These are phyloP conservation scores for Prototheca cutis DNA, from an alignment of 163 green algal species.

Conservation along the genomic window DNA sequence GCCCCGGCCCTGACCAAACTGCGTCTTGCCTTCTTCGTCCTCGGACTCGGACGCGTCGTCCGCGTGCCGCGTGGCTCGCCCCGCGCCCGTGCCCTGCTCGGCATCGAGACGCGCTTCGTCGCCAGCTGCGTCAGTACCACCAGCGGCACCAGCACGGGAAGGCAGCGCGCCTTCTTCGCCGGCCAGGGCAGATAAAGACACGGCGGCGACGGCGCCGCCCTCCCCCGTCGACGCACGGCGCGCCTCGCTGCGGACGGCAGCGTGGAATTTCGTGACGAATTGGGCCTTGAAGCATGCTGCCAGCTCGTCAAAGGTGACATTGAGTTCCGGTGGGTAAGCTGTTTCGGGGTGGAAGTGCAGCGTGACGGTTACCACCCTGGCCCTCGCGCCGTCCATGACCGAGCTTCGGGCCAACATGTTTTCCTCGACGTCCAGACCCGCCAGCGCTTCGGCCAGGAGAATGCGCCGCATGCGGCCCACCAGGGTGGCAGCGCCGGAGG, in stretches of 20 bases:
- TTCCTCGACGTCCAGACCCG: slow-evolving; percentile 52
- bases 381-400: slow-evolving; percentile 17
- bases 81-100: too few species aligned
- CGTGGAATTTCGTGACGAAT: slow-evolving; percentile 48
- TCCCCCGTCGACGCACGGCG: slow-evolving; percentile 10
- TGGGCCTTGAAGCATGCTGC: slow-evolving; percentile 32
- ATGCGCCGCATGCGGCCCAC: slow-evolving; percentile 68
- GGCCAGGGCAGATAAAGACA: slow-evolving; percentile 14
- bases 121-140: background rate
- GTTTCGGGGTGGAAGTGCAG: slow-evolving; percentile 19
- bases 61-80: slow-evolving; percentile 1
- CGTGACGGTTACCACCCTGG: slow-evolving; percentile 41
- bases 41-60: slow-evolving; percentile 57
- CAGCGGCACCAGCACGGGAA: background rate
- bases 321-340: slow-evolving; percentile 48
- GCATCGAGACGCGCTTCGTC: slow-evolving; percentile 6
- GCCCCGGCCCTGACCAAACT: slow-evolving; percentile 45
- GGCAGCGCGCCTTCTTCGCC: slow-evolving; percentile 18
- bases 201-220: slow-evolving; percentile 7
- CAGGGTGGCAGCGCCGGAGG: slow-evolving; percentile 39
- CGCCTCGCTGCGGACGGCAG: slow-evolving; percentile 27
- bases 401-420: slow-evolving; percentile 25
- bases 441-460: slow-evolving; percentile 62
- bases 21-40: slow-evolving; percentile 60
- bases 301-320: slow-evolving; percentile 60